Percentiles rank a stretch among this genome's conserved stretches.
phyloP scores from a whole-genome alignment of 352 stramenopile genomes.

The Bremia lactucae region DNA sequence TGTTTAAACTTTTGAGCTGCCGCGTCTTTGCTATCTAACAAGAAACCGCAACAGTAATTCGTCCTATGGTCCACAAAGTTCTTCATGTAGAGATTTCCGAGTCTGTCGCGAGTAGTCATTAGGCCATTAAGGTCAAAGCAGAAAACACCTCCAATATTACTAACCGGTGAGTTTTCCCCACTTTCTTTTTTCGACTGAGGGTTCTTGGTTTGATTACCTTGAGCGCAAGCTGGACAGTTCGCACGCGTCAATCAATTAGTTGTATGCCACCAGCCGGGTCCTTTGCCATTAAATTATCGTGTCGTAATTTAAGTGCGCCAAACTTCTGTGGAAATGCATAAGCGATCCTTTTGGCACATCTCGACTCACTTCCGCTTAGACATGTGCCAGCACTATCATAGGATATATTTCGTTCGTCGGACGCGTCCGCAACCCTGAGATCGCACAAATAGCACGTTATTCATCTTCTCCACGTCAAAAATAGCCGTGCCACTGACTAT shows the following conservation, averaged over 20 bases:
- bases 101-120: constrained; percentile 3
- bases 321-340: background rate
- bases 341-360: constrained; percentile 2
- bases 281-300: constrained; percentile 1
- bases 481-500: too few species aligned
- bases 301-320: constrained; percentile 1
- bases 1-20: background rate
- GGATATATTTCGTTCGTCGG: too few species aligned
- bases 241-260: too few species aligned
- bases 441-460: too few species aligned
- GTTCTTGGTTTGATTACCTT: constrained; percentile 7
- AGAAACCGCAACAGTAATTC: background rate
- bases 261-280: background rate
- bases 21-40: background rate
- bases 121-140: constrained; percentile 8
- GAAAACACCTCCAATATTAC: constrained; percentile 5
- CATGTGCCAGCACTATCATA: background rate
- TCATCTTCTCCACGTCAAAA: too few species aligned
- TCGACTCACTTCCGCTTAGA: background rate
- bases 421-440: too few species aligned
- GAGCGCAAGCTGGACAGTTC: background rate
- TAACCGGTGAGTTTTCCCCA: constrained; percentile 3
- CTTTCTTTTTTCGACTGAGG: constrained; percentile 5
- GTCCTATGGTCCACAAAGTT: background rate
- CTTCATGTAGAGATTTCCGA: too few species aligned